These are phyloP conservation scores for Trichoderma aggressivum DNA, from an alignment of 2,329 filamentous ascomycete genomes.

Conservation along the genomic window DNA sequence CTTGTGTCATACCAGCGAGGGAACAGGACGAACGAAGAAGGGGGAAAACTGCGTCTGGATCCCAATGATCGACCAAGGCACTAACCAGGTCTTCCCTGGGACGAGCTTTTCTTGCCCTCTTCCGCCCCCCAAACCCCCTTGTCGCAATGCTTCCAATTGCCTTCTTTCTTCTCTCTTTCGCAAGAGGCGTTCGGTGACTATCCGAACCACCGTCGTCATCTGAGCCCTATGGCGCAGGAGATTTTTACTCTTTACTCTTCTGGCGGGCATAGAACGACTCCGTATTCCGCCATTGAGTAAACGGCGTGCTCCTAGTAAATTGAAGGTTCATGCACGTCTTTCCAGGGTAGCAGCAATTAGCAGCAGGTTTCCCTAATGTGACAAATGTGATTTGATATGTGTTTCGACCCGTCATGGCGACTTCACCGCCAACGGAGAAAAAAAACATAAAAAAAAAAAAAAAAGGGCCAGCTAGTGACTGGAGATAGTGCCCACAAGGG, in stretches of 20 bases:
- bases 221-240: neutral
- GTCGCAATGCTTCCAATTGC: neutral
- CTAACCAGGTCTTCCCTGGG: neutral
- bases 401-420: constrained; percentile 6
- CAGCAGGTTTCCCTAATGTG: neutral
- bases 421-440: constrained; percentile 13
- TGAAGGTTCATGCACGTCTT: neutral
- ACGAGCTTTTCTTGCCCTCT: neutral
- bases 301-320: constrained; percentile 14
- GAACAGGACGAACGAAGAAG: neutral
- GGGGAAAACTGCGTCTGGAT: neutral
- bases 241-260: neutral
- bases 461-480: constrained; percentile 1
- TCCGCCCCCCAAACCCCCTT: neutral
- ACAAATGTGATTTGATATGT: neutral
- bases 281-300: neutral
- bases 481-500: neutral
- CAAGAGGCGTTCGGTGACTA: neutral
- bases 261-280: neutral
- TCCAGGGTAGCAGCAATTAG: constrained; percentile 4
- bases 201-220: constrained; percentile 10
- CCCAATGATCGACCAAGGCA: neutral
- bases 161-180: neutral
- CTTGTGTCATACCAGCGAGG: constrained; percentile 5
- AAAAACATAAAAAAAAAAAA: neutral